These are phyloP conservation scores for Cytospora chrysosperma DNA, from an alignment of 2,329 filamentous ascomycete genomes.

Conservation along the genomic window DNA sequence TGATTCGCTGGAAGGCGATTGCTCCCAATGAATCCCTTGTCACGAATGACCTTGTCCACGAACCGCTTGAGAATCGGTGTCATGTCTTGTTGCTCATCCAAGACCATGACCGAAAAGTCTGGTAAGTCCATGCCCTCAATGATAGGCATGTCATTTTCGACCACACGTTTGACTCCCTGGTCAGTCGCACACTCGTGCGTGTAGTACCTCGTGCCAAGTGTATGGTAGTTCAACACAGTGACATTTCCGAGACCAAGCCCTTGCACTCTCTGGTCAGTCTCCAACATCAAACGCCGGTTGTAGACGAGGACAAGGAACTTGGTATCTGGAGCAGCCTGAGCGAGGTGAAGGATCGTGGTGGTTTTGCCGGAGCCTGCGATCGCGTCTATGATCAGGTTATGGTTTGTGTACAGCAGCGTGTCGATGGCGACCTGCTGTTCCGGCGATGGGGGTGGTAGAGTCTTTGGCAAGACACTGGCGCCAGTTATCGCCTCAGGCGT, in stretches of 20 bases:
- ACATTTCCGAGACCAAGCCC: constrained; percentile 11
- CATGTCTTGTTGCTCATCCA: constrained; percentile 25
- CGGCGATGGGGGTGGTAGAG: constrained; percentile 12
- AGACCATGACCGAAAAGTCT: constrained; percentile 17
- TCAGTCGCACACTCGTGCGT: constrained; percentile 19
- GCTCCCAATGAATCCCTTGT: constrained; percentile 2
- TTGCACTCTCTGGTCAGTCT: constrained; percentile 17
- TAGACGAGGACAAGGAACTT: constrained; percentile 20
- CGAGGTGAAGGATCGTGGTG: constrained; percentile 20
- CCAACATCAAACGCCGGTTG: constrained; percentile 21
- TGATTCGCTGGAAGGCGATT: background rate
- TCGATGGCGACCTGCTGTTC: constrained; percentile 22
- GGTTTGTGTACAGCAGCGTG: constrained; percentile 3
- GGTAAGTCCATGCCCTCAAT: constrained; percentile 7
- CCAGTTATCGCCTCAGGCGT: background rate
- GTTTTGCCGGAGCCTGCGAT: constrained; percentile 23
- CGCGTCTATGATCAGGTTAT: constrained; percentile 20
- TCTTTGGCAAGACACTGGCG: background rate
- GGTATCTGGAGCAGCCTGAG: constrained; percentile 7
- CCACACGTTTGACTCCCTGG: constrained; percentile 21
- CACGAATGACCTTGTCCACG: constrained; percentile 20
- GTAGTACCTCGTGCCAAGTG: constrained; percentile 17
- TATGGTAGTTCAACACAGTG: constrained; percentile 21
- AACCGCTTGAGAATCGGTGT: constrained; percentile 22
- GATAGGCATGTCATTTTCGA: constrained; percentile 19